Base-by-base conservation (phyloP, 345 rosid genomes). In the Linum usitatissimum region DNA sequence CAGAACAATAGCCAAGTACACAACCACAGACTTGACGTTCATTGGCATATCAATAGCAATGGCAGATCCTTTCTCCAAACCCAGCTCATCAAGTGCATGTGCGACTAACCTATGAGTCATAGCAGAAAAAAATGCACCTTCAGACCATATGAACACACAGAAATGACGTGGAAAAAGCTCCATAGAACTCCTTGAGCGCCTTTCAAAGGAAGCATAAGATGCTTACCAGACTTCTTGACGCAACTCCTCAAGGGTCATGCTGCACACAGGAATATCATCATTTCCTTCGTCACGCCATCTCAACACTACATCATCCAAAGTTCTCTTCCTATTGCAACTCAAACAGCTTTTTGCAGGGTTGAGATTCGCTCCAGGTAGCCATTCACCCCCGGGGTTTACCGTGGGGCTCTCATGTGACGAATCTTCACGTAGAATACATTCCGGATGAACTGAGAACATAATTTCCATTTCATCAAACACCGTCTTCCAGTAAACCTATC, bases 21-120 rank as follows among this genome's bases (percentile, higher is more conserved):
- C 83, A 76, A 90, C 63, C 73, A 93, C 97, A 64, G 97, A 79
- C 71, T 84, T 72, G 61, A 82, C 91, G 71, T 81, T 81, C 97
- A 90, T 90, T 5, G 99, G 97, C 99, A 93, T 90, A 76, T 87
- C 88, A 54, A 93, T 80, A 6, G 97, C 99, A 55, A 90, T 80
- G 30, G 97, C 86, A 51, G 97, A 90, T 72, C 90, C 97, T 73
- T 66, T 67, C 48, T 76, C 85, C 81, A 87, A 80, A 68, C 82
- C 78, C 70, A 90, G 75, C 30, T 83, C 72, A 70, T 70, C 66
- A 54, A 93, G 81, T 57, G 91, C 96, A 68, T 83, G 68, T 39
- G 99, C 97, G 68, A 78, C 85, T 53, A 77, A 78, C 98, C 98
- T 92, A 70, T 66, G 79, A 34, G 64, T 57, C n/a, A 58, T 15